These are phyloP conservation scores for Endotrypanum monterogeii DNA, from an alignment of 208 protist genomes.

Conservation along the genomic window DNA sequence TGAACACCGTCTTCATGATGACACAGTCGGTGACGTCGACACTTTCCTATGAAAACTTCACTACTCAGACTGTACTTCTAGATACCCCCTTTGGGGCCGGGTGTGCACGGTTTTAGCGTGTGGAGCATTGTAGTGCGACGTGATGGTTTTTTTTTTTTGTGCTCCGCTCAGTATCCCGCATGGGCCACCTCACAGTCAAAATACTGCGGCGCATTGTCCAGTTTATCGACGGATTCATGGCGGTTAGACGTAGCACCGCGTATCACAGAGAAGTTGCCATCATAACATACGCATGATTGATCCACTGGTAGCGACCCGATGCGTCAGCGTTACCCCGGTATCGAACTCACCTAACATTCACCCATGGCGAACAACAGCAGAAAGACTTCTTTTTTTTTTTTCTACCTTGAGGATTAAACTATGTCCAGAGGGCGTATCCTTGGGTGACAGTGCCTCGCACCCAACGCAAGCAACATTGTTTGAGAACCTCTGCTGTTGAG, in stretches of 20 bases:
- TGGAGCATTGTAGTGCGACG: conserved; percentile 15
- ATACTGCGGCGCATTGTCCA: conserved; percentile 20
- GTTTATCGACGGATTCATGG: conserved; percentile 22
- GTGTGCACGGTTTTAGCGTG: conserved; percentile 24
- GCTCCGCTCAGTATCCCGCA: conserved; percentile 18
- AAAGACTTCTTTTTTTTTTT: conserved; percentile 6
- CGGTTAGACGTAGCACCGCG: conserved; percentile 26
- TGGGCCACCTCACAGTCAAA: conserved; percentile 9
- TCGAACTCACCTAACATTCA: not conserved
- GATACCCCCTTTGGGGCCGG: conserved; percentile 14
- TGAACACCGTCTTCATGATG: conserved; percentile 19
- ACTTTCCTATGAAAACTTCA: conserved; percentile 22
- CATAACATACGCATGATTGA: conserved; percentile 14
- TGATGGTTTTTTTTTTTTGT: conserved; percentile 21
- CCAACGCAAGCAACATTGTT: no score
- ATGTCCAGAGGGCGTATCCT: no score
- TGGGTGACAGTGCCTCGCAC: no score
- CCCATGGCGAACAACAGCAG: not conserved
- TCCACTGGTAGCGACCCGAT: not conserved
- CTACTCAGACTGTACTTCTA: conserved; percentile 4
- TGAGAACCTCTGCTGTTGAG: no score
- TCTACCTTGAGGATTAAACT: no score
- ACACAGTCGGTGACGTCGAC: conserved; percentile 23
- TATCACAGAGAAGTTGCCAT: conserved; percentile 20
- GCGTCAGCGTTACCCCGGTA: not conserved